A percentile compares a stretch with the other conserved stretches of the same genome.
phyloP scores from a whole-genome alignment of 2,329 filamentous ascomycete species.

The Sporothrix schenckii region DNA sequence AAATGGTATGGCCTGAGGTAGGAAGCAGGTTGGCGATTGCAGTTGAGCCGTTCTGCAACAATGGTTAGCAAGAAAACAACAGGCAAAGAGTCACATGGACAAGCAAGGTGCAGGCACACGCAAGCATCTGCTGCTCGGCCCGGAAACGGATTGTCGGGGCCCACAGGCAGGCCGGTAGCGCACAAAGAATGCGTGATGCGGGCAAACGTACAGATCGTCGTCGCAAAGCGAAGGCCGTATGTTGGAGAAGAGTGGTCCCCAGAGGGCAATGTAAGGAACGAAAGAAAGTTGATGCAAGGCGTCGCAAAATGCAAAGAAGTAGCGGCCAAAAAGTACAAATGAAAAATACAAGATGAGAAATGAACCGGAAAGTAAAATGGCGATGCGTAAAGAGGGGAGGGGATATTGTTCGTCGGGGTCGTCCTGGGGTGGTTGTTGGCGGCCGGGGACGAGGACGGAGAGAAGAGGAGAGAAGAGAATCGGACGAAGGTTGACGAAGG shows the following conservation, averaged over 20 bases:
- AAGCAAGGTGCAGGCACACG: background rate
- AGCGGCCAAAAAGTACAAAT: conserved; percentile 12
- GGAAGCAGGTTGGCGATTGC: conserved; percentile 52
- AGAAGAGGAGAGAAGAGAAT: conserved; percentile 4
- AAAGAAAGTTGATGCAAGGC: background rate
- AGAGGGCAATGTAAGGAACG: background rate
- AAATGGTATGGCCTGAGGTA: conserved; percentile 49
- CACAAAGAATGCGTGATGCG: conserved; percentile 27
- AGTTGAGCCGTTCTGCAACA: conserved; percentile 45
- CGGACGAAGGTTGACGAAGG: conserved; percentile 16
- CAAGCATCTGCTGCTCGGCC: no score
- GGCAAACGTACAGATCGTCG: background rate
- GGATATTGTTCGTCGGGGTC: background rate
- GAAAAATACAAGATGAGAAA: conserved; percentile 23
- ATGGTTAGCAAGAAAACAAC: conserved; percentile 2
- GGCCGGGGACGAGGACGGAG: conserved; percentile 18
- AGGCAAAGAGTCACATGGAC: background rate
- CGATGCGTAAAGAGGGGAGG: background rate
- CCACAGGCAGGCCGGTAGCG: conserved; percentile 33
- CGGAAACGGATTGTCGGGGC: background rate
- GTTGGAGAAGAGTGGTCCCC: background rate
- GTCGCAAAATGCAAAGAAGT: conserved; percentile 10
- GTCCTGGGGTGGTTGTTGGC: conserved; percentile 12
- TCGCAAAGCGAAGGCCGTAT: background rate
- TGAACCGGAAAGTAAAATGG: background rate